Evolutionary conservation across 495 filamentous ascomycete species (phyloP), one percentile per base, ranked within the genome.

Genomic region (Podospora pseudopauciseta): DNA sequence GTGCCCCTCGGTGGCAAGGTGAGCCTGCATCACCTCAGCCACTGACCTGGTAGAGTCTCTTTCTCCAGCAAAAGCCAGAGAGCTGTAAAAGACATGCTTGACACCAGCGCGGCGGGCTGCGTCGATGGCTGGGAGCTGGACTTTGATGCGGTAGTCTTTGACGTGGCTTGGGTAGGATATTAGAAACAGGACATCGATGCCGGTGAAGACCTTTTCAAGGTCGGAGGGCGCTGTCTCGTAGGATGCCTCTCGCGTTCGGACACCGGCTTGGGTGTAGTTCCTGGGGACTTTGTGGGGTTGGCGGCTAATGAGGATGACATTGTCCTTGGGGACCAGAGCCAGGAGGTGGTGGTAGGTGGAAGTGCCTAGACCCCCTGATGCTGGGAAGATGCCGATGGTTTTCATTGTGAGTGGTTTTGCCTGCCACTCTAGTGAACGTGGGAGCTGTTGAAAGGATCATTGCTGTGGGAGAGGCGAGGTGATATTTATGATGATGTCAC

Each of bases 11-110:
- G 89, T 90, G 59, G 78, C 78, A 18, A 90, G 80, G 71, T 92
- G 89, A 13, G 89, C 89, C 34, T 83, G 84, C 89, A 91, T 92
- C 2, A 92, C 89, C 16, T 77, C 76, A 5, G 86, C 81, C 3
- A 65, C 13, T 32, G 75, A 75, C 16, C 26, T 28, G 34, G 49
- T 49, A 23, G 53, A 56, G 7, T 60, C 70, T n/a, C 75, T 67
- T 0, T 77, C 74, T 6, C 79, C 84, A 15, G 72, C 72, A 67
- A 90, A 90, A 0, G 80, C 89, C 5, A 92, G 85, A 9, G 86
- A 89, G 4, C 85, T 86, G 82, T 92, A 92, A 76, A 87, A 88
- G 59, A 92, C 82, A 70, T 90, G 85, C 64, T 78, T 79, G 4
- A 91, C 86, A 32, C 86, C 87, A 1, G 80, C 85, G 11, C 75